Evolutionary conservation across 208 protist genomes (phyloP).

Genomic region (Crithidia mellificae): DNA sequence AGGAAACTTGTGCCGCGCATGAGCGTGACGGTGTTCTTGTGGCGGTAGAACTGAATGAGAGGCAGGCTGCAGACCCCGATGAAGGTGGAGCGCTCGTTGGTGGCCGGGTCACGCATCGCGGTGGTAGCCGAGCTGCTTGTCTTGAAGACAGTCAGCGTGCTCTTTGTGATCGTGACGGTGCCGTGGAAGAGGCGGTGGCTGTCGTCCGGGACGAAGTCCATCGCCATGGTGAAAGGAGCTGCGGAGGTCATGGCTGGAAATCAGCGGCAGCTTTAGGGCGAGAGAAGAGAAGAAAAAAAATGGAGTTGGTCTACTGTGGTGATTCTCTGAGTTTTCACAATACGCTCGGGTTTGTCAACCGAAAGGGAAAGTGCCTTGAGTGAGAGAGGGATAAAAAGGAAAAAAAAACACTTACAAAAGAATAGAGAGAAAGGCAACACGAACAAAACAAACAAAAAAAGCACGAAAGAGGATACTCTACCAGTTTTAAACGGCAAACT

Average conservation of each 20-base stretch:
- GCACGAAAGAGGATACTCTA: conserved; percentile 4
- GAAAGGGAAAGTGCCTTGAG: too few species aligned
- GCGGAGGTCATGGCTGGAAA: conserved; percentile 26
- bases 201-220: conserved; percentile 55
- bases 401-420: conserved; percentile 1
- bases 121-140: conserved; percentile 8
- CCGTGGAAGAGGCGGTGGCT: conserved; percentile 43
- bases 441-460: conserved; percentile 6
- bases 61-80: conserved; percentile 73
- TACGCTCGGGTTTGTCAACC: background rate
- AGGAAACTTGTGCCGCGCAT: conserved; percentile 52
- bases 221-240: conserved; percentile 36
- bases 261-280: background rate
- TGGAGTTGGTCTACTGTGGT: background rate
- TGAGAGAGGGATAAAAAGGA: too few species aligned
- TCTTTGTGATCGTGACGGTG: conserved; percentile 58
- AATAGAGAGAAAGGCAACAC: background rate
- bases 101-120: conserved; percentile 17
- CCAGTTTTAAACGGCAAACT: background rate
- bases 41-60: conserved; percentile 64
- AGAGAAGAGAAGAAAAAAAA: conserved; percentile 5
- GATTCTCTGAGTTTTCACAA: background rate
- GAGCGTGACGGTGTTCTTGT: conserved; percentile 44
- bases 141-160: conserved; percentile 62
- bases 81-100: conserved; percentile 47